A percentile compares a stretch with the other conserved stretches of the same genome.
Conservation (phyloP, 2,329 filamentous ascomycete species). For the Xylaria sp. region DNA sequence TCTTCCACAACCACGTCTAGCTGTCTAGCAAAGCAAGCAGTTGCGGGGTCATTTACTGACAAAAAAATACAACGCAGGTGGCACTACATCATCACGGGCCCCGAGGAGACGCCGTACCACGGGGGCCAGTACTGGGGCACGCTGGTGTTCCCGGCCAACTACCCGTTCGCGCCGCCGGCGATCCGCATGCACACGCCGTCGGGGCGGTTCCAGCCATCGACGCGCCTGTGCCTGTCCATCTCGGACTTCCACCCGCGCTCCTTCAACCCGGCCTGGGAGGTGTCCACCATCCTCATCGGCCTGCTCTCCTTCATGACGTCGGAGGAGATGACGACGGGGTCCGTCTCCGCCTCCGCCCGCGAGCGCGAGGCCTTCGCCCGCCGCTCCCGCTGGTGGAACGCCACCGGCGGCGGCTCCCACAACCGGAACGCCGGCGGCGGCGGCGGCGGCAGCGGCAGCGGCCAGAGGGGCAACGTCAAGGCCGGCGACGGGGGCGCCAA, state of each 20-base stretch:
- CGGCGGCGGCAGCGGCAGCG: no score
- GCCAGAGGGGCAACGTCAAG: constrained; percentile 81
- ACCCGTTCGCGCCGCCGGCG: constrained; percentile 93
- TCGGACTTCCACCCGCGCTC: constrained; percentile 97
- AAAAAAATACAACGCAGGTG: constrained; percentile 67
- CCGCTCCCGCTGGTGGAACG: constrained; percentile 93
- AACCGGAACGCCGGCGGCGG: constrained; percentile 53
- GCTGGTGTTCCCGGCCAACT: constrained; percentile 91
- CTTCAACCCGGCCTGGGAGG: constrained; percentile 98
- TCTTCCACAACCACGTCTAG: not conserved
- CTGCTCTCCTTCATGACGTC: constrained; percentile 97
- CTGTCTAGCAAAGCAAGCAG: not conserved
- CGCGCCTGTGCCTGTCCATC: constrained; percentile 90
- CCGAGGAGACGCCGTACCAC: constrained; percentile 90
- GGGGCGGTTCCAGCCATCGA: constrained; percentile 91
- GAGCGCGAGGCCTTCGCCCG: constrained; percentile 80
- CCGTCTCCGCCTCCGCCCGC: constrained; percentile 72
- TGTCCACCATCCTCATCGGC: constrained; percentile 93
- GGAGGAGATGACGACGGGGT: constrained; percentile 97
- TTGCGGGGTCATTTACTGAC: constrained; percentile 25
- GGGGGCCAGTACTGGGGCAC: constrained; percentile 98
- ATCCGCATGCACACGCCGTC: constrained; percentile 99
- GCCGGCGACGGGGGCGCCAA: constrained; percentile 90
- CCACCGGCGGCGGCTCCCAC: constrained; percentile 82
- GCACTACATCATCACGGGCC: constrained; percentile 95